Evolutionary conservation across 2,329 filamentous ascomycete genomes (phyloP).

Genomic region (Podosphaera leucotricha): DNA sequence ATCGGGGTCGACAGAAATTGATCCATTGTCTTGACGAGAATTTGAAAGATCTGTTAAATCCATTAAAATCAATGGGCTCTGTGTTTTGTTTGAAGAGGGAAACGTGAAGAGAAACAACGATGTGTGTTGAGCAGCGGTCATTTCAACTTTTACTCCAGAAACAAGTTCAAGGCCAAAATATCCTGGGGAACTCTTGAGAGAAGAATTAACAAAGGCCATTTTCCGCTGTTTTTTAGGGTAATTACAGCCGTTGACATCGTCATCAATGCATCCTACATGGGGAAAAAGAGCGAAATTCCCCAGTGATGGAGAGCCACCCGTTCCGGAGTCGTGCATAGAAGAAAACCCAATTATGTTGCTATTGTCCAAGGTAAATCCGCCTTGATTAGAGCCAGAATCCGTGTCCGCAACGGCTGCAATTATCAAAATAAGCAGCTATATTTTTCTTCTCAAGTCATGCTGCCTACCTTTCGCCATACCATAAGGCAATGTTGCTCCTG

Average conservation of each 20-base stretch:
- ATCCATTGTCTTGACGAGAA: slow-evolving; percentile 30
- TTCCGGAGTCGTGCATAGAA: slow-evolving; percentile 22
- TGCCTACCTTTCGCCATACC: slow-evolving; percentile 13
- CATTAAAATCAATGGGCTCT: slow-evolving; percentile 36
- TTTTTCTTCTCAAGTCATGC: neutral
- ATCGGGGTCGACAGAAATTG: slow-evolving; percentile 26
- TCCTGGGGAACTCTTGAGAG: slow-evolving; percentile 34
- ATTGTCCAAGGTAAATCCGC: slow-evolving; percentile 28
- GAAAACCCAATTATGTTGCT: slow-evolving; percentile 16
- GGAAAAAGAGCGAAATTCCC: slow-evolving; percentile 55
- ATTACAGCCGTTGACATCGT: slow-evolving; percentile 36
- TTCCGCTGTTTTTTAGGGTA: slow-evolving; percentile 29
- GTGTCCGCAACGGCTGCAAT: slow-evolving; percentile 29
- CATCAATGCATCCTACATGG: slow-evolving; percentile 33
- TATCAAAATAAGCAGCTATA: neutral
- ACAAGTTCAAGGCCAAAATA: slow-evolving; percentile 39
- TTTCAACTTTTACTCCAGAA: slow-evolving; percentile 35
- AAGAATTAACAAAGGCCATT: slow-evolving; percentile 19
- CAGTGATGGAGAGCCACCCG: slow-evolving; percentile 30
- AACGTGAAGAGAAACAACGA: slow-evolving; percentile 45
- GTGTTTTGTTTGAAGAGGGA: slow-evolving; percentile 17
- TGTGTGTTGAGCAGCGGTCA: slow-evolving; percentile 42
- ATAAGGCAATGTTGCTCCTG: slow-evolving; percentile 30
- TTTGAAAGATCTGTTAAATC: slow-evolving; percentile 41
- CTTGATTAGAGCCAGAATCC: slow-evolving; percentile 26